Base-by-base conservation (phyloP, 345 rosid species). In the Crucihimalaya himalaica region DNA sequence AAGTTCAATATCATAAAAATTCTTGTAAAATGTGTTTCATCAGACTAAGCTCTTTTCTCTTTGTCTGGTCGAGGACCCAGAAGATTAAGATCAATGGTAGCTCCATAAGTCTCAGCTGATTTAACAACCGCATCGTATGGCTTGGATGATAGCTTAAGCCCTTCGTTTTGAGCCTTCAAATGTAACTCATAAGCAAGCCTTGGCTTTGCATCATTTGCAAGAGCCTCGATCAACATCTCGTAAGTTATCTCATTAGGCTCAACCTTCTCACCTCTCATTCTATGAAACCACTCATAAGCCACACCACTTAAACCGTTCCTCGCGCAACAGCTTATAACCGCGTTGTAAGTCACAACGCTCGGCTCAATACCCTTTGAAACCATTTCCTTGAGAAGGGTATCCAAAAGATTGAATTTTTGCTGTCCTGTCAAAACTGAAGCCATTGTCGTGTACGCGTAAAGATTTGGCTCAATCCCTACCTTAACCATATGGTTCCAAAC, bases 401-500 rank as follows among this genome's bases (percentile, higher is more conserved):
- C 89, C 53, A 94, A 86, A 77, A 79, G 71, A 63, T 75, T 80
- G 66, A 91, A 91, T 57, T 89, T 85, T 25, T 85, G 80, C 76
- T 84, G 87, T 42, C 85, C 95, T 0, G 91, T 81, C 58, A 87
- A 80, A 69, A 94, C 83, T 1, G 95, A 89, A 81, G 85, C 93
- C 97, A 94, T 84, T n/a, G 81, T 91, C 1, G 98, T 94, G 80
- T 88, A 94, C 0, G 89, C 92, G 52, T 89, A 84, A 35, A 85
- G 48, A 66, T 94, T 91, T 1, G 96, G 93, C 79, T 84, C 76
- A 14, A 89, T 78, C 18, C 90, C 91, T 5, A 94, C 85, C 74
- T 87, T 91, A 29, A 85, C 80, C 97, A 94, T 94, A 84, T 91
- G 98, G 72, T 94, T 84, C 97, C 96, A 94, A 66, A 94, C 95